Conservation (phyloP, 208 protist genomes). For the Trypanosoma rangeli region DNA sequence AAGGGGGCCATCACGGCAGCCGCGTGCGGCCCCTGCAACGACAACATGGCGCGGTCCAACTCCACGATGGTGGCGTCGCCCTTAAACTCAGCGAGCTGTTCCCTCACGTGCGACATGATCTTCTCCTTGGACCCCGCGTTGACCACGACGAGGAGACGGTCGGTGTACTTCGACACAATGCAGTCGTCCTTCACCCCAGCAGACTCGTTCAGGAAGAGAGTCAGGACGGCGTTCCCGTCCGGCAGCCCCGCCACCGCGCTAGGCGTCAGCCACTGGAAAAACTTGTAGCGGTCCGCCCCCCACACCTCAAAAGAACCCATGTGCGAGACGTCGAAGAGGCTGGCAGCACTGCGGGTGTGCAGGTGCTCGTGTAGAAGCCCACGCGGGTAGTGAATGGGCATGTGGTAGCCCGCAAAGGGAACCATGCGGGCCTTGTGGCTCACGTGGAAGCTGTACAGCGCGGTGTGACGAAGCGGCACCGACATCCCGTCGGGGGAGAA, state of each 20-base stretch:
- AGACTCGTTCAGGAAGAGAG: slow-evolving; percentile 93
- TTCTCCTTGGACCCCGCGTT: slow-evolving; percentile 96
- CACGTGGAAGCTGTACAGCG: slow-evolving; percentile 84
- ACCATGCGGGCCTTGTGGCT: slow-evolving; percentile 93
- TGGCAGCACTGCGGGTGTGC: slow-evolving; percentile 81
- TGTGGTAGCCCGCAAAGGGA: slow-evolving; percentile 94
- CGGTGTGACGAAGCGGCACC: slow-evolving; percentile 46
- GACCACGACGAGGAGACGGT: slow-evolving; percentile 94
- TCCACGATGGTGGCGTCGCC: slow-evolving; percentile 86
- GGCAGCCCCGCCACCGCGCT: slow-evolving; percentile 70
- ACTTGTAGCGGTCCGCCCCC: slow-evolving; percentile 90
- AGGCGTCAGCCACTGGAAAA: slow-evolving; percentile 92
- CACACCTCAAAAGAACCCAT: slow-evolving; percentile 94
- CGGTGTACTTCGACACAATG: slow-evolving; percentile 90
- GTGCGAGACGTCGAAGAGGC: slow-evolving; percentile 98
- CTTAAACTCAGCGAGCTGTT: slow-evolving; percentile 45
- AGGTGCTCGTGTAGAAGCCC: slow-evolving; percentile 90
- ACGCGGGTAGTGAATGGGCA: slow-evolving; percentile 95
- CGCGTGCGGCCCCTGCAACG: slow-evolving; percentile 93
- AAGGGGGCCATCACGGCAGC: slow-evolving; percentile 48
- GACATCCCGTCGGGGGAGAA: slow-evolving; percentile 43
- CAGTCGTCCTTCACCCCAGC: slow-evolving; percentile 96
- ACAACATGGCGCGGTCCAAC: slow-evolving; percentile 80
- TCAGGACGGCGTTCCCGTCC: slow-evolving; percentile 57
- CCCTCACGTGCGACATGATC: slow-evolving; percentile 87